Conservation (phyloP, 2,329 filamentous ascomycete species). For the Botrytis galanthina region DNA sequence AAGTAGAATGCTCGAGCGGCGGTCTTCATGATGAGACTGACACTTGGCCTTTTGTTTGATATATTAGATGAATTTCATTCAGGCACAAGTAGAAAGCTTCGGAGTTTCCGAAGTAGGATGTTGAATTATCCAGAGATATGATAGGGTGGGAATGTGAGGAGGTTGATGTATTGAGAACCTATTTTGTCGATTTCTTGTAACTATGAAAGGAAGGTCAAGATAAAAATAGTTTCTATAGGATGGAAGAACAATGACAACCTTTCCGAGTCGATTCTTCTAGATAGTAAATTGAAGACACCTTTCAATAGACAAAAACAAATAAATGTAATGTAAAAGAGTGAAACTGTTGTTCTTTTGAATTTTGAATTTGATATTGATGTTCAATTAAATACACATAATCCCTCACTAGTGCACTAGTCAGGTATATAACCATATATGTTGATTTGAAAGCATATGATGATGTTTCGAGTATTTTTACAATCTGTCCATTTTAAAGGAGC, state of each 20-base stretch:
- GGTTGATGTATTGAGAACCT: slow-evolving; percentile 7
- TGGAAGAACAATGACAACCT: neutral
- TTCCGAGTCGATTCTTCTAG: neutral
- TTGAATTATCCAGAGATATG: neutral
- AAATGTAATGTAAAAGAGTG: neutral
- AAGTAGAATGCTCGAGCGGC: slow-evolving; percentile 58
- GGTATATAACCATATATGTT: neutral
- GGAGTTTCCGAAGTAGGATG: neutral
- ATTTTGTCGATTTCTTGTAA: neutral
- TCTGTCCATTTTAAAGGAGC: neutral
- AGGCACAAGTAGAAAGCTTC: neutral
- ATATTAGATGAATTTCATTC: slow-evolving; percentile 2
- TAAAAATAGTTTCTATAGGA: slow-evolving; percentile 2
- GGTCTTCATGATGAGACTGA: slow-evolving; percentile 47
- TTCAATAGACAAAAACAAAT: neutral
- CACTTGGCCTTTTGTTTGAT: slow-evolving; percentile 25
- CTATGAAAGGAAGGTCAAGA: slow-evolving; percentile 11
- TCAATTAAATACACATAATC: neutral
- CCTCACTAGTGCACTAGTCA: neutral
- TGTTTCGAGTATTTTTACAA: neutral
- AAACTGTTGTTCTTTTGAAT: neutral
- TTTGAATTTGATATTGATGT: neutral
- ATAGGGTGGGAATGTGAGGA: neutral
- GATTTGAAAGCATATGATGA: slow-evolving; percentile 14
- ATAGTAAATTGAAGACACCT: neutral